Conservation (phyloP, 139 green algal genomes). For the Monoraphidium neglectum region DNA sequence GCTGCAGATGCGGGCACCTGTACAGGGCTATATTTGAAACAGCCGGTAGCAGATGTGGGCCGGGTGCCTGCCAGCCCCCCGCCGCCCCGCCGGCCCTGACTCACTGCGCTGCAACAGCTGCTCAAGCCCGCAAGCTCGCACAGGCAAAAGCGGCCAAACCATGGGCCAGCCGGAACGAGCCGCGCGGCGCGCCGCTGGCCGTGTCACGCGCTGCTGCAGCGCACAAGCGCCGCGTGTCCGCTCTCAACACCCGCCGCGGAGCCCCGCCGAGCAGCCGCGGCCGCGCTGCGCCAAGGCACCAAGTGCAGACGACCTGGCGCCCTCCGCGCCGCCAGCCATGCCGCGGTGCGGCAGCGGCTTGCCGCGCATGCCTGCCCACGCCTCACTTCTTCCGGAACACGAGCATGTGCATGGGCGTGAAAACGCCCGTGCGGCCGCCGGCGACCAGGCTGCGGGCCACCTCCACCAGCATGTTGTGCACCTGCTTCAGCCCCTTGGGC, state of each 20-base stretch:
- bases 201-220: background rate
- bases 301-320: background rate
- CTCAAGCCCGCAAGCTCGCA: no score
- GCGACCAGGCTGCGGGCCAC: conserved; percentile 78
- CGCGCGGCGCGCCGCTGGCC: background rate
- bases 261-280: no score
- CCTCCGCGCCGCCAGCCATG: background rate
- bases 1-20: no score
- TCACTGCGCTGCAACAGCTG: no score
- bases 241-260: background rate
- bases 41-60: no score
- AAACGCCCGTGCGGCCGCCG: conserved; percentile 89
- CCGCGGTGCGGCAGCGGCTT: no score
- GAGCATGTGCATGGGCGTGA: conserved; percentile 97
- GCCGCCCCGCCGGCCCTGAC: no score
- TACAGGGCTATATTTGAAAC: no score
- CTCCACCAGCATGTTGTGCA: conserved; percentile 97
- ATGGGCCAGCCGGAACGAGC: no score
- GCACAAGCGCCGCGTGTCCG: background rate
- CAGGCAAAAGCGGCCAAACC: no score
- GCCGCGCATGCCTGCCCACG: no score
- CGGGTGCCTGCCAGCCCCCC: no score
- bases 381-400: conserved; percentile 82
- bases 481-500: conserved; percentile 75
- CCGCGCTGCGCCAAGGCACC: background rate